phyloP scores from a whole-genome alignment of 768 basidiomycete species.

The Panellus pusillus region DNA sequence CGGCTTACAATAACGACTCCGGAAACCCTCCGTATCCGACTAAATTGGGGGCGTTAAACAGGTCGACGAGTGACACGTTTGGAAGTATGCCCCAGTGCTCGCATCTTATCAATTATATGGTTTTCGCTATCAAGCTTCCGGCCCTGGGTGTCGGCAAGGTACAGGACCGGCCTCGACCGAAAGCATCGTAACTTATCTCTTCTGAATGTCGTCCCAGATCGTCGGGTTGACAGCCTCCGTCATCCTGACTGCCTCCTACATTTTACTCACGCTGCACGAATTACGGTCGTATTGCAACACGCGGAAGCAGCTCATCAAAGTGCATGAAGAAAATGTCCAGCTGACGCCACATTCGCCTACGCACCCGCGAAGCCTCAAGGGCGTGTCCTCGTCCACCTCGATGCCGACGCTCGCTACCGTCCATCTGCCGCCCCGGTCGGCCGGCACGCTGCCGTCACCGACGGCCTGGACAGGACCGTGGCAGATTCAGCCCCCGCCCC shows the following conservation, averaged over 20 bases:
- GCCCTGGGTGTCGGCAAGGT: slow-evolving; percentile 33
- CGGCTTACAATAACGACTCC: slow-evolving; percentile 3
- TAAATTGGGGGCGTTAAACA: slow-evolving; percentile 12
- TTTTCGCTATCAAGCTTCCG: slow-evolving; percentile 34
- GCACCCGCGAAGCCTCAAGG: neutral
- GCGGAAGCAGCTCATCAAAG: slow-evolving; percentile 1
- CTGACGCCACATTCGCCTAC: neutral
- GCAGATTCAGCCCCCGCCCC: neutral
- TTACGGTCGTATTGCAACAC: slow-evolving; percentile 30
- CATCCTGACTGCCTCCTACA: slow-evolving; percentile 32
- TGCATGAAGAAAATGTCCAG: neutral
- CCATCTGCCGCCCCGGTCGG: neutral
- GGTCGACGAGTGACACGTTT: slow-evolving; percentile 32
- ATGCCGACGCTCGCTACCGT: neutral
- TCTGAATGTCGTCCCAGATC: slow-evolving; percentile 11
- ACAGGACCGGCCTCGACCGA: neutral
- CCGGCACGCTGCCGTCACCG: slow-evolving; percentile 1
- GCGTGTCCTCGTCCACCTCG: neutral
- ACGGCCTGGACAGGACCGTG: neutral
- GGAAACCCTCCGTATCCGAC: no score
- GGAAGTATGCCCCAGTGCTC: slow-evolving; percentile 30
- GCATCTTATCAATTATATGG: slow-evolving; percentile 31
- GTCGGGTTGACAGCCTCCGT: slow-evolving; percentile 33
- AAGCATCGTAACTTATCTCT: neutral
- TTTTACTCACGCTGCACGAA: slow-evolving; percentile 36